A percentile compares a stretch with the other conserved stretches of the same genome.
Conservation (phyloP, 495 filamentous ascomycete genomes). For the Bombardia bombarda region DNA sequence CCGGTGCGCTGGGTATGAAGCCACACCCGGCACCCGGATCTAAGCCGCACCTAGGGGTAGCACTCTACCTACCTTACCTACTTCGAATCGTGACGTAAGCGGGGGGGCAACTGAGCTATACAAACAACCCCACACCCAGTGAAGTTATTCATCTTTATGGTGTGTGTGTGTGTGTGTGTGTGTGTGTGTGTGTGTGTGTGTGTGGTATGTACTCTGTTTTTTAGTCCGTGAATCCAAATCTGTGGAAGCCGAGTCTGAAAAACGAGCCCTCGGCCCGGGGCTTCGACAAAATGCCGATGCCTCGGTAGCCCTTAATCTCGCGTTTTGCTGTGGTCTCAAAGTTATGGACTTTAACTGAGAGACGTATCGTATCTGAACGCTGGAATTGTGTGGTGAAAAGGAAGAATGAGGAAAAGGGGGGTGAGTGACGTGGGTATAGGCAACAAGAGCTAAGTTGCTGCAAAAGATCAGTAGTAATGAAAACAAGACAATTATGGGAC, state of each 20-base stretch:
- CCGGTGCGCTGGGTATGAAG: too few species aligned
- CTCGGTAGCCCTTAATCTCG: conserved; percentile 32
- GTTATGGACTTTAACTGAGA: conserved; percentile 36
- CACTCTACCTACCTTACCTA: too few species aligned
- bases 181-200: too few species aligned
- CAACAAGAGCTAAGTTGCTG: too few species aligned
- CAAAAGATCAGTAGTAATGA: neutral
- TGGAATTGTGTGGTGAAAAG: neutral
- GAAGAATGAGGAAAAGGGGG: neutral
- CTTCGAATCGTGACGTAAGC: conserved; percentile 13
- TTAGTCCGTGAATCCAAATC: conserved; percentile 46
- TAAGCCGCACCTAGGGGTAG: too few species aligned
- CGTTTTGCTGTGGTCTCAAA: conserved; percentile 40
- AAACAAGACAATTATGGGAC: neutral
- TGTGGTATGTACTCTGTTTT: conserved; percentile 46
- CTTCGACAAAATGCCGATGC: conserved; percentile 17
- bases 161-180: too few species aligned
- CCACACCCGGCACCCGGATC: too few species aligned
- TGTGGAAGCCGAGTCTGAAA: conserved; percentile 44
- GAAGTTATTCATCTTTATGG: too few species aligned
- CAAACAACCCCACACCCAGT: too few species aligned
- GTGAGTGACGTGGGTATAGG: neutral
- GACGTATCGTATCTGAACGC: conserved; percentile 45
- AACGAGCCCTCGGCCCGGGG: conserved; percentile 32
- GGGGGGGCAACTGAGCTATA: too few species aligned